These are phyloP conservation scores for Penicillium sp. DNA, from an alignment of 2,329 filamentous ascomycete species.

Conservation along the genomic window DNA sequence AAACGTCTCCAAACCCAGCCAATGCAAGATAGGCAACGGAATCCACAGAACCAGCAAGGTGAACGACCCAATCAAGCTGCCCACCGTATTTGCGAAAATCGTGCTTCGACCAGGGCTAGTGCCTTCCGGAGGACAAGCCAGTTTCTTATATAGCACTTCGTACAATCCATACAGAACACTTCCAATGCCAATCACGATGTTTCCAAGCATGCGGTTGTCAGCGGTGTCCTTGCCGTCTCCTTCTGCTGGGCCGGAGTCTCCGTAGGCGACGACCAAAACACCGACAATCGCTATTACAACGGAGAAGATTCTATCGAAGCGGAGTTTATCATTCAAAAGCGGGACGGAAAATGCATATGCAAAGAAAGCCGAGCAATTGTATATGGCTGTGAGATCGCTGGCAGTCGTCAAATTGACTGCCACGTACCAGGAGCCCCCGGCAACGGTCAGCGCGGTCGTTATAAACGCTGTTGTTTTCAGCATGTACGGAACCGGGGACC, in stretches of 20 bases:
- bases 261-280: slow-evolving; percentile 93
- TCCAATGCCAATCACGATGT: slow-evolving; percentile 85
- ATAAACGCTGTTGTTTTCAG: slow-evolving; percentile 73
- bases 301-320: slow-evolving; percentile 78
- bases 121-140: slow-evolving; percentile 88
- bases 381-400: slow-evolving; percentile 92
- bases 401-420: slow-evolving; percentile 91
- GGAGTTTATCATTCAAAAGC: slow-evolving; percentile 77
- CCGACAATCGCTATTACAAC: slow-evolving; percentile 83
- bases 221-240: slow-evolving; percentile 43
- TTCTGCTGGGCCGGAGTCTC: slow-evolving; percentile 56
- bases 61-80: slow-evolving; percentile 79
- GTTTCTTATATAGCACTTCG: slow-evolving; percentile 92
- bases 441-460: slow-evolving; percentile 80
- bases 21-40: slow-evolving; percentile 78
- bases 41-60: slow-evolving; percentile 88
- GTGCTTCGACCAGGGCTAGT: slow-evolving; percentile 81
- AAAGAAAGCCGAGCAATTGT: slow-evolving; percentile 99
- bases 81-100: slow-evolving; percentile 92
- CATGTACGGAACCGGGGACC: slow-evolving; percentile 67
- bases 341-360: slow-evolving; percentile 96
- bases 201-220: slow-evolving; percentile 71
- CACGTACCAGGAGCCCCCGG: slow-evolving; percentile 91
- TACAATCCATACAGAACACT: slow-evolving; percentile 94
- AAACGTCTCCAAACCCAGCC: slow-evolving; percentile 74